A percentile compares a stretch with the other conserved stretches of the same genome.
Evolutionary conservation across 345 rosid species (phyloP).

Genomic region (Eucalyptus cladocalyx): DNA sequence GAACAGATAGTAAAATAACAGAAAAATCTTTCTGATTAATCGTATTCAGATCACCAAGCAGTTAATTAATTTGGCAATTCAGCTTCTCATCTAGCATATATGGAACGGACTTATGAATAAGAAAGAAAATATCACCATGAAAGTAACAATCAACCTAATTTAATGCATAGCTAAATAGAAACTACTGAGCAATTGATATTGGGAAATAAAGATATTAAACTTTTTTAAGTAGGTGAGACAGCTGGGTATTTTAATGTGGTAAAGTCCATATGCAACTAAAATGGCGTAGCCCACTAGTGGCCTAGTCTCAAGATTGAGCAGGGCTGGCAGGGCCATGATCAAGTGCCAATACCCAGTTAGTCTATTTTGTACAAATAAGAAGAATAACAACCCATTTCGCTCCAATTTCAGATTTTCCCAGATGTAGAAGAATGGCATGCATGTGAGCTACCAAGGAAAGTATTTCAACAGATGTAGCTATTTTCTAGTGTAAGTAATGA

Average conservation of each 20-base stretch:
- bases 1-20: background rate
- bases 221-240: background rate
- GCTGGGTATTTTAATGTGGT: background rate
- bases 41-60: background rate
- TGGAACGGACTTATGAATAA: background rate
- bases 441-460: background rate
- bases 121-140: background rate
- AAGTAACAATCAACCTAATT: background rate
- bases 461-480: background rate
- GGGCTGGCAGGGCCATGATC: background rate
- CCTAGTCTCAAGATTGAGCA: background rate
- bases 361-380: background rate
- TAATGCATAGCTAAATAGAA: background rate
- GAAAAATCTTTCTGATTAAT: background rate
- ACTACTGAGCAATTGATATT: background rate
- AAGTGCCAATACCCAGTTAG: background rate
- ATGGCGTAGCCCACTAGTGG: background rate
- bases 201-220: background rate
- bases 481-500: background rate
- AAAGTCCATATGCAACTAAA: background rate
- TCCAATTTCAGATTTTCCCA: background rate
- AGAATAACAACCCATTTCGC: background rate
- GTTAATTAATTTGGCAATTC: background rate
- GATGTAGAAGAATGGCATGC: background rate
- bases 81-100: background rate